Base-by-base conservation (phyloP, 371 early-diverging fungal species). In the Mycotypha africana region DNA sequence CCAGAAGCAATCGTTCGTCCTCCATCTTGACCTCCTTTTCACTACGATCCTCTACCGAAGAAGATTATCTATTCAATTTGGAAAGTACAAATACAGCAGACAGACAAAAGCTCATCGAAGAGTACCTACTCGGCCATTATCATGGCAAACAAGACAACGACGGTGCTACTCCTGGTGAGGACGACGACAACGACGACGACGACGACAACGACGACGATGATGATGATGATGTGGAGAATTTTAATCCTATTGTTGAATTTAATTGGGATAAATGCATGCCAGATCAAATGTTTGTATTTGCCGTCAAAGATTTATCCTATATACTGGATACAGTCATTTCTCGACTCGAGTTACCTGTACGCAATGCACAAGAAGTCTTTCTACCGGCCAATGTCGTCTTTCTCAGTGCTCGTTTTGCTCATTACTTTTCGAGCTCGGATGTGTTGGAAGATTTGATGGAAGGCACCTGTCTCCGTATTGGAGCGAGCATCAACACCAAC, bases 241-340 rank as follows among this genome's bases (percentile, higher is more conserved):
- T 50, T 19, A 45, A 49, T 12, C 39, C 38, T 12, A 39, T 45
- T 11, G 31, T 39, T n/a, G 38, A 43, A 17, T 56, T 90, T 62
- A 65, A 84, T 35, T 92, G 85, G 87, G 83, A 84, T 42, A 76
- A 61, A 38, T 86, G 91, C 65, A 67, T 75, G 51, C 84, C 83
- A 3, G 86, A 89, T 62, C 93, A 91, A 61, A 92, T 92, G 92
- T 85, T 91, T 67, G 95, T 93, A 9, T 89, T 95, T 60, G 78
- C 84, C 24, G 70, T 70, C 36, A 65, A 67, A 22, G 35, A 49
- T 45, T 42, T 56, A 10, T 28, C 45, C 42, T 47, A 51, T 24
- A 56, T 56, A 23, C 43, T 56, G 26, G 70, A 85, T 38, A 80
- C 84, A 1, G 74, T 86, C 11, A 76, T 92, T 45, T 70, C 69